These are phyloP conservation scores for Fusarium tanahbumbuense DNA, from an alignment of 2,329 filamentous ascomycete genomes.

Conservation along the genomic window DNA sequence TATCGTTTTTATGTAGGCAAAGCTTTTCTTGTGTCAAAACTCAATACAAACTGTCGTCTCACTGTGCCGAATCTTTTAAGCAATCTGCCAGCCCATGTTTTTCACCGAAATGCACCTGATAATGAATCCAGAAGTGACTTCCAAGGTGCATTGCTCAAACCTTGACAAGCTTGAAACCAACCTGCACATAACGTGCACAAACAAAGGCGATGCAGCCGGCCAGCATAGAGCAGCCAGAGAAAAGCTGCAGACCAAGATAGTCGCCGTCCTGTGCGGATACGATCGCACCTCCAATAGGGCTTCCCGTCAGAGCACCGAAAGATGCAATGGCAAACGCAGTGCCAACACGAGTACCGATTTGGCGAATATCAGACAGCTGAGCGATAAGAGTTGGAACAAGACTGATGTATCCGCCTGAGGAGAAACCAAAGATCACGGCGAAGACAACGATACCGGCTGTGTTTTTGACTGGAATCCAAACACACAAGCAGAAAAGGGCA, in stretches of 20 bases:
- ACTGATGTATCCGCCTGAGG: conserved; percentile 73
- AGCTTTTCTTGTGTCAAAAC: neutral
- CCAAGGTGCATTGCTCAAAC: conserved; percentile 40
- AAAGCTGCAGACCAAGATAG: conserved; percentile 72
- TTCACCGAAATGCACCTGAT: neutral
- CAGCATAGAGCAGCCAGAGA: conserved; percentile 66
- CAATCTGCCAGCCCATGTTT: neutral
- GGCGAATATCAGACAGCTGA: conserved; percentile 75
- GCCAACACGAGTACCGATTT: conserved; percentile 77
- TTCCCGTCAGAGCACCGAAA: conserved; percentile 73
- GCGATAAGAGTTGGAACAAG: conserved; percentile 73
- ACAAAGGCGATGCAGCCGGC: conserved; percentile 46
- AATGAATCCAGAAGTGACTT: neutral
- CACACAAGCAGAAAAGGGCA: conserved; percentile 56
- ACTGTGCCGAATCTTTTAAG: neutral
- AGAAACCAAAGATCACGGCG: conserved; percentile 75
- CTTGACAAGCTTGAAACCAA: conserved; percentile 51
- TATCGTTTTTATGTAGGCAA: neutral
- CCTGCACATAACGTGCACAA: conserved; percentile 51
- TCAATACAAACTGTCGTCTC: neutral
- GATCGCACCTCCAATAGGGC: conserved; percentile 74
- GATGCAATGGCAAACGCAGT: conserved; percentile 70
- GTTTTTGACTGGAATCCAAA: conserved; percentile 62
- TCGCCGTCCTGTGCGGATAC: conserved; percentile 62
- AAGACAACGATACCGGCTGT: conserved; percentile 72